Conservation (phyloP, 1,284 basidiomycete species). For the Leccinum brunneo-olivaceum region DNA sequence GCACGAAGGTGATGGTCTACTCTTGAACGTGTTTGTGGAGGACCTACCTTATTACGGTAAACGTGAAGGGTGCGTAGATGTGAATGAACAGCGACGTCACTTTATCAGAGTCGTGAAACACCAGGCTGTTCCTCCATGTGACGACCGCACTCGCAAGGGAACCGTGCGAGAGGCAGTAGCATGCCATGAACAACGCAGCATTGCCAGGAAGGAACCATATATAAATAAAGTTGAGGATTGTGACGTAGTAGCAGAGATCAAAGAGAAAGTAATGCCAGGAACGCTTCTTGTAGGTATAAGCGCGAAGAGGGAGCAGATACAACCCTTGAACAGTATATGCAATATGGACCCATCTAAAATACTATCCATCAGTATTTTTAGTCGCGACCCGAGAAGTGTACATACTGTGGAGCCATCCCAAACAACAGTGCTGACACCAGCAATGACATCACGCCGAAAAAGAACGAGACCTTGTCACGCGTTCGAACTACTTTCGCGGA, state of each 20-base stretch:
- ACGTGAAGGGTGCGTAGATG: slow-evolving; percentile 80
- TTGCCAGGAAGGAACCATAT: slow-evolving; percentile 79
- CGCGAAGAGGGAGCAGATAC: slow-evolving; percentile 76
- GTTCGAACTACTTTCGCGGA: slow-evolving; percentile 88
- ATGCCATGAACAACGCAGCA: slow-evolving; percentile 73
- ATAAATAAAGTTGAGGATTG: slow-evolving; percentile 83
- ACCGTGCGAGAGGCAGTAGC: slow-evolving; percentile 84
- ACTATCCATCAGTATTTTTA: slow-evolving; percentile 8
- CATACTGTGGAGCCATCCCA: slow-evolving; percentile 73
- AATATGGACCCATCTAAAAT: slow-evolving; percentile 66
- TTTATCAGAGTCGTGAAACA: slow-evolving; percentile 92
- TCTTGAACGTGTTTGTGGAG: neutral
- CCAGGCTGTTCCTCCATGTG: slow-evolving; percentile 94
- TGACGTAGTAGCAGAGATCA: slow-evolving; percentile 87
- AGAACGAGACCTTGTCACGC: slow-evolving; percentile 87
- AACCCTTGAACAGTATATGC: slow-evolving; percentile 69
- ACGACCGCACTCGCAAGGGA: slow-evolving; percentile 89
- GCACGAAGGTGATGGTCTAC: slow-evolving; percentile 9
- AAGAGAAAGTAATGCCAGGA: slow-evolving; percentile 93
- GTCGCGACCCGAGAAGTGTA: neutral
- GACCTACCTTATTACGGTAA: slow-evolving; percentile 80
- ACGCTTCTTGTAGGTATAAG: slow-evolving; percentile 80
- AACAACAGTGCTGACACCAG: slow-evolving; percentile 78
- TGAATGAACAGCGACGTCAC: slow-evolving; percentile 89
- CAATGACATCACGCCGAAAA: slow-evolving; percentile 86